A percentile compares a stretch with the other conserved stretches of the same genome.
These are phyloP conservation scores for Pyrenula massariospora DNA, from an alignment of 495 filamentous ascomycete genomes.

Conservation along the genomic window DNA sequence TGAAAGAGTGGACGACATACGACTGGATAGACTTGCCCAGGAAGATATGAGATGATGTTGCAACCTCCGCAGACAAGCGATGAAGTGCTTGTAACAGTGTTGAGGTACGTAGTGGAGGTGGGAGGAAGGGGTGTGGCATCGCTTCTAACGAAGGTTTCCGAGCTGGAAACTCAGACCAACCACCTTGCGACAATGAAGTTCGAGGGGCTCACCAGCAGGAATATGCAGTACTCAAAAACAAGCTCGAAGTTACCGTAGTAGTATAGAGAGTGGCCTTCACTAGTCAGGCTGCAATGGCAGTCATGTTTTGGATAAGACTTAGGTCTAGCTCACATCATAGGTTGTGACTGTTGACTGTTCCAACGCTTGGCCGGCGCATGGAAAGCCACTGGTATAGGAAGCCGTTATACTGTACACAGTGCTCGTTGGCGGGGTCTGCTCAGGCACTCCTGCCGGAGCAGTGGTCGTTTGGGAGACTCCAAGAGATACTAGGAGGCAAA, in stretches of 20 bases:
- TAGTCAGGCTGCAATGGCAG: too few species aligned
- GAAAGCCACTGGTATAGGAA: not conserved
- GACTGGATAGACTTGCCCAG: not conserved
- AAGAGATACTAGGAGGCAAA: too few species aligned
- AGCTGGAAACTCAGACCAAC: too few species aligned
- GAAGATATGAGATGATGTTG: not conserved
- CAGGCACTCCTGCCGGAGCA: not conserved
- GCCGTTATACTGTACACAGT: not conserved
- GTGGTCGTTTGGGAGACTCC: not conserved
- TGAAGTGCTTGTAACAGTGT: not conserved
- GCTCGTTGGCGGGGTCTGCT: not conserved
- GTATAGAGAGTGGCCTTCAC: not conserved
- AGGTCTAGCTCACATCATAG: too few species aligned
- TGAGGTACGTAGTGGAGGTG: not conserved
- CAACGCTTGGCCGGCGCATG: not conserved
- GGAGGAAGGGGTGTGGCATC: not conserved
- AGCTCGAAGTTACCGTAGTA: not conserved
- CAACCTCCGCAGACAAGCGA: not conserved
- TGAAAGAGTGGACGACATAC: too few species aligned
- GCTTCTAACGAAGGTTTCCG: not conserved
- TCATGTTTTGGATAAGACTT: too few species aligned
- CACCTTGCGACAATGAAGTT: too few species aligned
- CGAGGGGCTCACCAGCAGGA: too few species aligned
- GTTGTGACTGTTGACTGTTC: not conserved
- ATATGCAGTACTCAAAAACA: not conserved